A percentile compares a stretch with the other conserved stretches of the same genome.
Evolutionary conservation across 768 basidiomycete genomes (phyloP).

Genomic region (Suillus luteus): DNA sequence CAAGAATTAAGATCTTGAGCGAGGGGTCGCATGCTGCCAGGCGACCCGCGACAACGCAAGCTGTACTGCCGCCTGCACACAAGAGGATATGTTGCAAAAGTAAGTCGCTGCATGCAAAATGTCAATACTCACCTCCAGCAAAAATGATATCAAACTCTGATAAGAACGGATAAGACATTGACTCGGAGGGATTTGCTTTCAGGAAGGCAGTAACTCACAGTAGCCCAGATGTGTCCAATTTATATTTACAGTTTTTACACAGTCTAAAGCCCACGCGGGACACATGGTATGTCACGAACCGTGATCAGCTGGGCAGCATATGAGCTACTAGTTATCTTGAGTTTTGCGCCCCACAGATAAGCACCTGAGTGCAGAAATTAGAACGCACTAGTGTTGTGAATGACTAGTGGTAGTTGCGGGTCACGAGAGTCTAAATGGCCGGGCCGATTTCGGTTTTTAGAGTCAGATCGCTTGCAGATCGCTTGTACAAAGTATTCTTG

Average conservation of each 20-base stretch:
- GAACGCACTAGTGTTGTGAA: not conserved
- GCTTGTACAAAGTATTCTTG: too few relatives aligned
- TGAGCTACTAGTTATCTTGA: not conserved
- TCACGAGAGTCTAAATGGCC: not conserved
- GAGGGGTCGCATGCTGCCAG: conserved; percentile 26
- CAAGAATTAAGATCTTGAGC: conserved; percentile 31
- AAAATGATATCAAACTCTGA: conserved; percentile 4
- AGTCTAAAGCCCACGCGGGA: not conserved
- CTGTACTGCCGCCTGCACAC: conserved; percentile 27
- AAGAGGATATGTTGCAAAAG: not conserved
- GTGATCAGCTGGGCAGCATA: not conserved
- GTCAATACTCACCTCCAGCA: not conserved
- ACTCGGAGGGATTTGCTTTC: not conserved
- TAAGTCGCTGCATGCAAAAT: not conserved
- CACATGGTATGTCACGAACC: not conserved
- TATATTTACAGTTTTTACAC: not conserved
- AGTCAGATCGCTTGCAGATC: too few relatives aligned
- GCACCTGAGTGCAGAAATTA: not conserved
- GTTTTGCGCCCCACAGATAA: not conserved
- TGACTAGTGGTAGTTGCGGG: not conserved
- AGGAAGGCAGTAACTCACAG: not conserved
- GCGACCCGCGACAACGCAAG: conserved; percentile 31
- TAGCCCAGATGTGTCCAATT: not conserved
- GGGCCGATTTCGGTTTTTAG: not conserved
- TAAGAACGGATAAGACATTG: not conserved